Evolutionary conservation across 306 rosid genomes (phyloP), one percentile per base, ranked within the genome.

Genomic region (Pyrus betulifolia): DNA sequence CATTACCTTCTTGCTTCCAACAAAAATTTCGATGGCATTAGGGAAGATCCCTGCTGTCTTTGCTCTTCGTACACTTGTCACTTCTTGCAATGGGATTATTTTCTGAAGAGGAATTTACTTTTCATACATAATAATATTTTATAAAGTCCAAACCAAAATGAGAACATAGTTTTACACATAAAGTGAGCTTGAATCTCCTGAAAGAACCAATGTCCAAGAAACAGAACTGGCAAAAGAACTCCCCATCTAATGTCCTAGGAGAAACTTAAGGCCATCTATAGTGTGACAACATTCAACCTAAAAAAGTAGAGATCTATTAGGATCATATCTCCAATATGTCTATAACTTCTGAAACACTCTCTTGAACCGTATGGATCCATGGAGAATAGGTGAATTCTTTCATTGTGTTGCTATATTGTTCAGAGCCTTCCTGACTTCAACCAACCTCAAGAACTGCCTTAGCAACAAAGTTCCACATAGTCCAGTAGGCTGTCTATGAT

Each of bases 41-140:
- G 92, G 99, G 78, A 96, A 91, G 72, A 96, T 81, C 75, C 99
- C 99, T 25, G 99, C 99, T 28, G 96, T 96, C 87, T 92, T 96
- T 33, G 99, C 99, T 90, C 89, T 96, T 75, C 86, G 79, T 69
- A 96, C 92, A 52, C 81, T 67, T 38, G 98, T 92, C 75, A 96
- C 85, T 87, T 96, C 98, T 60, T 80, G 80, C 49, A 96, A 84
- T 62, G 97, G 87, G 73, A 96, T 96, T 85, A 89, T 81, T 88
- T 89, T 96, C 99, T 96, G 90, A 85, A 84, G 71, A 46, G 33
- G 7, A 82, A 77, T 52, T 45, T 19, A 25, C 15, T 19, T 33
- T 74, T 62, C 63, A 42, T 74, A 60, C 59, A 74, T 42, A 21
- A 72, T 35, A 12, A 27, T 21, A 22, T 23, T 17, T 59, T 28